Conservation (phyloP, 2,329 filamentous ascomycete genomes). For the Sodiomyces alkalinus region DNA sequence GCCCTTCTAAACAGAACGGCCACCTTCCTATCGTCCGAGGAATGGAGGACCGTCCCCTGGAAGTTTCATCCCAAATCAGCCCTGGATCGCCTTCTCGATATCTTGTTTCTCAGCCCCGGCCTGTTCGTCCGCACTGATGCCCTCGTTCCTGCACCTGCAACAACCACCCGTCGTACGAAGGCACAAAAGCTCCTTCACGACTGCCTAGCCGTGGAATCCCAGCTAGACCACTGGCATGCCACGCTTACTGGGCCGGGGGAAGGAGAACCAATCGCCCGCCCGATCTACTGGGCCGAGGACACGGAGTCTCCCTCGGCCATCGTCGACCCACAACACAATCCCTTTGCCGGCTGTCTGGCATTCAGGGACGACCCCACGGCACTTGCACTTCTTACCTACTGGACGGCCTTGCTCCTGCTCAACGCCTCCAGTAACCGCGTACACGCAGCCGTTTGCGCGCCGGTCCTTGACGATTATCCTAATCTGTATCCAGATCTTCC, state of each 20-base stretch:
- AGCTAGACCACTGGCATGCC: constrained; percentile 32
- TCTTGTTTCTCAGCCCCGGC: constrained; percentile 28
- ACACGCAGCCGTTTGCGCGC: constrained; percentile 26
- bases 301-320: constrained; percentile 9
- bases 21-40: constrained; percentile 33
- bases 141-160: constrained; percentile 22
- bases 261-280: constrained; percentile 15
- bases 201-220: constrained; percentile 30
- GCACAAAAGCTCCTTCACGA: constrained; percentile 32
- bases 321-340: constrained; percentile 16
- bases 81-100: constrained; percentile 37
- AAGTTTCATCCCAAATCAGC: constrained; percentile 31
- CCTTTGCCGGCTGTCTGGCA: constrained; percentile 27
- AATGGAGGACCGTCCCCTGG: constrained; percentile 39
- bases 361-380: constrained; percentile 30
- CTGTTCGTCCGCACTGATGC: constrained; percentile 30
- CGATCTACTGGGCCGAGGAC: constrained; percentile 24
- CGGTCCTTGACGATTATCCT: constrained; percentile 24
- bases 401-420: constrained; percentile 33
- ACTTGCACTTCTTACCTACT: constrained; percentile 36
- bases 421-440: constrained; percentile 29
- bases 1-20: constrained; percentile 33
- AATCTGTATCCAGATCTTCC: constrained; percentile 23
- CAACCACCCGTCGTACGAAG: constrained; percentile 23
- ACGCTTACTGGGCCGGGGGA: constrained; percentile 13